Percentiles rank a stretch among this genome's conserved stretches.
Conservation (phyloP, 1,139 yeast species). For the Yamadazyma aaseri region DNA sequence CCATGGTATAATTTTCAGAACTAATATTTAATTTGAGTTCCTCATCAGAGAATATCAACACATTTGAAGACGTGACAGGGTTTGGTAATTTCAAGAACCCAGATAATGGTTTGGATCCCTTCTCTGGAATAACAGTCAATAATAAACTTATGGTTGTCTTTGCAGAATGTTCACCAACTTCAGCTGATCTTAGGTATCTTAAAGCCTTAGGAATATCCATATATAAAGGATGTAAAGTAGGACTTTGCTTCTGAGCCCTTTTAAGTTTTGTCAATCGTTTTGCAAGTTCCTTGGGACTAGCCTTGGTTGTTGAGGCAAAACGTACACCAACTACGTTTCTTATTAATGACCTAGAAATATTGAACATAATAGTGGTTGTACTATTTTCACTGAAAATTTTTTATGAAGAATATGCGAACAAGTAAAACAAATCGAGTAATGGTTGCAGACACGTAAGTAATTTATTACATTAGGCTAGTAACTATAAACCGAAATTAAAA, state of each 20-base stretch:
- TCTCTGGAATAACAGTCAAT: slow-evolving; percentile 69
- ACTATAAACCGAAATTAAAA: neutral
- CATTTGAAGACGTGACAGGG: slow-evolving; percentile 62
- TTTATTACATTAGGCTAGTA: too few species aligned
- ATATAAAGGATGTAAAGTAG: slow-evolving; percentile 57
- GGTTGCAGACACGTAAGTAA: neutral
- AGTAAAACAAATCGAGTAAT: neutral
- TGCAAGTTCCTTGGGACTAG: slow-evolving; percentile 22
- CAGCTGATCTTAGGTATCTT: slow-evolving; percentile 80
- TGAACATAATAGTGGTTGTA: slow-evolving; percentile 1
- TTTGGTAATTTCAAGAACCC: slow-evolving; percentile 81
- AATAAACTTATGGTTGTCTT: slow-evolving; percentile 70
- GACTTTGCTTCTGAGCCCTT: slow-evolving; percentile 44
- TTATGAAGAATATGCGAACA: neutral
- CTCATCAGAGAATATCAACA: slow-evolving; percentile 67
- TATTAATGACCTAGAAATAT: slow-evolving; percentile 1
- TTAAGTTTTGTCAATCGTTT: slow-evolving; percentile 35
- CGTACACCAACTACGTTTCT: slow-evolving; percentile 1
- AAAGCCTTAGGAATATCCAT: slow-evolving; percentile 75
- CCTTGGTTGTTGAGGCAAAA: slow-evolving; percentile 3
- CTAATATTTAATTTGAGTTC: slow-evolving; percentile 27
- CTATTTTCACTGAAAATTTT: slow-evolving; percentile 1
- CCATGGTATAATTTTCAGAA: slow-evolving; percentile 37
- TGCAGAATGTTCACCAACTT: slow-evolving; percentile 74
- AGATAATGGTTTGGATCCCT: slow-evolving; percentile 71